Evolutionary conservation across 1,284 basidiomycete genomes (phyloP).

Genomic region (Malassezia slooffiae): DNA sequence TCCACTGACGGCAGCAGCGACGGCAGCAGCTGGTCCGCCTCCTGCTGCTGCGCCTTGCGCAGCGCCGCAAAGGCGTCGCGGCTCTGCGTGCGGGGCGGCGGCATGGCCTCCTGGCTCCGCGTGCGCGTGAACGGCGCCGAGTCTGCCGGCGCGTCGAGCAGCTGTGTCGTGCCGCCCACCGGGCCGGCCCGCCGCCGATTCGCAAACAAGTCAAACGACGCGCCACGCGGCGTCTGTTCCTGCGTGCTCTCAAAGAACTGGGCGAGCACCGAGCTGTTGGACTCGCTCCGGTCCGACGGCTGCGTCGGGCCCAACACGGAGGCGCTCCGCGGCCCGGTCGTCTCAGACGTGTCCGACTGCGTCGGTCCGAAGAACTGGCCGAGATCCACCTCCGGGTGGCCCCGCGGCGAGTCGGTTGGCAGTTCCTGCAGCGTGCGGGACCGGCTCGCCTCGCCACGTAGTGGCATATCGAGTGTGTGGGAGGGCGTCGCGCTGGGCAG

Average conservation of each 20-base stretch:
- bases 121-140: neutral
- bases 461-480: too few species aligned
- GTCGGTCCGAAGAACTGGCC: slow-evolving; percentile 30
- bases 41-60: slow-evolving; percentile 26
- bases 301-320: slow-evolving; percentile 10
- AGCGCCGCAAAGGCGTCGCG: slow-evolving; percentile 34
- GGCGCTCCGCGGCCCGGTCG: slow-evolving; percentile 1
- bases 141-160: slow-evolving; percentile 19
- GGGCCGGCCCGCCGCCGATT: slow-evolving; percentile 20
- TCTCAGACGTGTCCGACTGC: too few species aligned
- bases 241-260: slow-evolving; percentile 41
- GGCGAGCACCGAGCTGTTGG: slow-evolving; percentile 30
- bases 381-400: slow-evolving; percentile 18
- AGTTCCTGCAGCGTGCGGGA: too few species aligned
- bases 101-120: slow-evolving; percentile 19
- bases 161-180: slow-evolving; percentile 27
- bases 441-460: too few species aligned
- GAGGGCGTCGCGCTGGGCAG: slow-evolving; percentile 12
- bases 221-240: slow-evolving; percentile 22
- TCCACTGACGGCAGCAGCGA: slow-evolving; percentile 28
- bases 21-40: slow-evolving; percentile 22
- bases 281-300: slow-evolving; percentile 12
- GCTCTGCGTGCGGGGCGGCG: slow-evolving; percentile 20
- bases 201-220: slow-evolving; percentile 32
- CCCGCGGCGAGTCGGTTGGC: too few species aligned